Base-by-base conservation (phyloP, 2,329 filamentous ascomycete species). In the Chaetomium strumarium region DNA sequence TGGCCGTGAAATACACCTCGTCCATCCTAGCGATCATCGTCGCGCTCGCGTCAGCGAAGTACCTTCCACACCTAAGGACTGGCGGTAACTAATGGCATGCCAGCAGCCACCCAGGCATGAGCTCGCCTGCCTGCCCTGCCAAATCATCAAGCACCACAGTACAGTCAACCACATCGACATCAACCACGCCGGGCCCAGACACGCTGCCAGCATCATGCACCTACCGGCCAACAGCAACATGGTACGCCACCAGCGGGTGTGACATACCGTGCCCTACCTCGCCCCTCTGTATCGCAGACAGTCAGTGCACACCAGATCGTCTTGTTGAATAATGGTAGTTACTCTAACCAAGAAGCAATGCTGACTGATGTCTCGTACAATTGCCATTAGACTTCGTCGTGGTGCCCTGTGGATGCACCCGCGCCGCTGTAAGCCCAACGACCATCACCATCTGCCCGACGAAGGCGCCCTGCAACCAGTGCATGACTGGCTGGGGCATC, bases 361-460 rank as follows among this genome's bases (percentile, higher is more conserved):
- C 39, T 20, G 6, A 19, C 40, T 42, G 40, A 42, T 17, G 39
- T 19, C 10, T 16, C 19, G 37, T 10, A 33, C 29, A 19, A 12
- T 29, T 33, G 30, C n/a, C 2, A 2, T 10, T 43, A 59, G 58
- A 17, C 8, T 51, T 40, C 24, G 43, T 58, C 19, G 52, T 51
- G 1, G 30, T 60, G 17, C 55, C 60, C 7, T 61, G 60, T 50
- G 59, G 60, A n/a, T 62, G 60, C 30, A 40, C 47, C 20, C 31
- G 46, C 9, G 54, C 49, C 2, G 49, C 46, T 2, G 49, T 58
- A 11, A 48, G 37, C 29, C 54, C 55, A 7, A 51, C 55, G 2
- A 62, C 60, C 2, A 49, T 55, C 19, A 58, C 53, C 13, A 37
- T 60, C 19, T 62, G 60, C 51, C 43, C 59, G 19, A 54, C 54